Conservation (phyloP, 441 rosid species). For the Iberis amara region DNA sequence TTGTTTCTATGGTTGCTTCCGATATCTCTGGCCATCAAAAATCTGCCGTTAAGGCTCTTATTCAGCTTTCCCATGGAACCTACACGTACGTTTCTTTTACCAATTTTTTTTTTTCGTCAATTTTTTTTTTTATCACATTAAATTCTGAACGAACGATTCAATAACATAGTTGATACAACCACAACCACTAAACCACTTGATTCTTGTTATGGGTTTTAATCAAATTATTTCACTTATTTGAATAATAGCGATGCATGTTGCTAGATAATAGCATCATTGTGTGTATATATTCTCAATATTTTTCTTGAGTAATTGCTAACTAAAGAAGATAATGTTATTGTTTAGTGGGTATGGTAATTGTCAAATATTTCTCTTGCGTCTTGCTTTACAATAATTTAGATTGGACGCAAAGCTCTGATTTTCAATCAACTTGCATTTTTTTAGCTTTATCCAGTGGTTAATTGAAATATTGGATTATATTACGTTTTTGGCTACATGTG, state of each 20-base stretch:
- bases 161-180: too few relatives aligned
- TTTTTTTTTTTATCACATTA: neutral
- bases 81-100: conserved; percentile 47
- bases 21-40: conserved; percentile 37
- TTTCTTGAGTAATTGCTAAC: too few relatives aligned
- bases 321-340: too few relatives aligned
- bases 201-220: too few relatives aligned
- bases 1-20: conserved; percentile 59
- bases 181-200: too few relatives aligned
- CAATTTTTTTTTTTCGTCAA: too few relatives aligned
- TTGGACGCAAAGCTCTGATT: conserved; percentile 2
- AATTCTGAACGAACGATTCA: too few relatives aligned
- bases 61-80: conserved; percentile 72
- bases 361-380: neutral
- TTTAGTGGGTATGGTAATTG: conserved; percentile 5
- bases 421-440: conserved; percentile 21
- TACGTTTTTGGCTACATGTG: conserved; percentile 13
- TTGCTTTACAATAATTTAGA: conserved; percentile 6
- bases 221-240: too few relatives aligned
- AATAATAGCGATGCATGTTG: too few relatives aligned
- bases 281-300: too few relatives aligned
- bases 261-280: too few relatives aligned
- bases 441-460: conserved; percentile 7
- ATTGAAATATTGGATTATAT: neutral
- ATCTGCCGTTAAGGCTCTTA: conserved; percentile 66